Evolutionary conservation across 2,329 filamentous ascomycete species (phyloP).

Genomic region (Coccinonectria pachysandricola): DNA sequence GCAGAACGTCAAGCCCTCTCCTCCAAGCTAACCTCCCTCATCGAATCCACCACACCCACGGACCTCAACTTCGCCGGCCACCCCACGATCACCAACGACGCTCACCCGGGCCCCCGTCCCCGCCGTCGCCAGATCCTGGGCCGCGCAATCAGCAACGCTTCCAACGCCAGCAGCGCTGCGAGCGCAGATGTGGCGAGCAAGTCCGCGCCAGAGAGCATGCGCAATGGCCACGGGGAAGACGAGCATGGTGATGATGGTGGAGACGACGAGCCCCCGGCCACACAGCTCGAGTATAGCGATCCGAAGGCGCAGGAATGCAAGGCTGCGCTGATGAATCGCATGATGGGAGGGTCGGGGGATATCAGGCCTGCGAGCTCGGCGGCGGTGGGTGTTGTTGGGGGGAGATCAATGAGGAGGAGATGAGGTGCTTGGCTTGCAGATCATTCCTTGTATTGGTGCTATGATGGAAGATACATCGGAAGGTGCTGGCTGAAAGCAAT

Average conservation of each 20-base stretch:
- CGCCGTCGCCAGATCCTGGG: conserved; percentile 43
- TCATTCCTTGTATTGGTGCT: no score
- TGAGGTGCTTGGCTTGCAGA: conserved; percentile 3
- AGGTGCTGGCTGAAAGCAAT: no score
- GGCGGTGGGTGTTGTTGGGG: conserved; percentile 4
- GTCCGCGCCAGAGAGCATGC: conserved; percentile 19
- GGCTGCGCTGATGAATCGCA: conserved; percentile 34
- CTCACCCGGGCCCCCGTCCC: conserved; percentile 12
- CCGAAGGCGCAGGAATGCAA: conserved; percentile 36
- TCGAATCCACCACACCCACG: conserved; percentile 21
- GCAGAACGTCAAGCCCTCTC: conserved; percentile 32
- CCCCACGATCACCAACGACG: conserved; percentile 8
- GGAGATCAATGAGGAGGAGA: conserved; percentile 16
- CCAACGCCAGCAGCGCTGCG: conserved; percentile 37
- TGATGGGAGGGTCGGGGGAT: conserved; percentile 22
- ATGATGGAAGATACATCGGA: no score
- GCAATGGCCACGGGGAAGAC: conserved; percentile 14
- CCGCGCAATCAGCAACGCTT: conserved; percentile 48
- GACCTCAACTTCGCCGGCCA: conserved; percentile 6
- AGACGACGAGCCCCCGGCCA: conserved; percentile 30
- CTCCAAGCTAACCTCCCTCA: conserved; percentile 32
- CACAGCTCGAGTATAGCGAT: conserved; percentile 45
- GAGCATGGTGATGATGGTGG: background rate
- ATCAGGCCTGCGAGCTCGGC: conserved; percentile 6
- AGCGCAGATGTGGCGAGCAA: conserved; percentile 29